phyloP scores from a whole-genome alignment of 306 rosid species.

The Carpinus viminea region DNA sequence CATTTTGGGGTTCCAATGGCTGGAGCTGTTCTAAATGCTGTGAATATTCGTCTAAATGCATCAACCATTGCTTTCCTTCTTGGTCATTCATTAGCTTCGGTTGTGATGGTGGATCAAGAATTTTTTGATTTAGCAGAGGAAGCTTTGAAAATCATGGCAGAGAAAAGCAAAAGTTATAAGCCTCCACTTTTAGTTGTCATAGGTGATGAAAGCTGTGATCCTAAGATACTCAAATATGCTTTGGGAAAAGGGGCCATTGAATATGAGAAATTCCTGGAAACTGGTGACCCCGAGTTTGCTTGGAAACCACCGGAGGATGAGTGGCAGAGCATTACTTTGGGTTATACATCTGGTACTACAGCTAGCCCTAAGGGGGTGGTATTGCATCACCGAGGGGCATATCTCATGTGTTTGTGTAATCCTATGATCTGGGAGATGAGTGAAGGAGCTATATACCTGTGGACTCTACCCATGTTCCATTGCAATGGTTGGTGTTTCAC shows the following conservation, averaged over 20 bases:
- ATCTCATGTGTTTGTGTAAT: slow-evolving; percentile 56
- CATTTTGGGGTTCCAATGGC: slow-evolving; percentile 77
- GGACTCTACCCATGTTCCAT: slow-evolving; percentile 98
- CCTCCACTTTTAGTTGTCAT: slow-evolving; percentile 73
- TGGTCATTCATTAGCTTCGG: slow-evolving; percentile 55
- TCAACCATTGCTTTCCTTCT: slow-evolving; percentile 62
- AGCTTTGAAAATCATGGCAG: slow-evolving; percentile 70
- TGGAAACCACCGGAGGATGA: slow-evolving; percentile 95
- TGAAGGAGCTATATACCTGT: slow-evolving; percentile 84
- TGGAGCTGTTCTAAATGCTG: slow-evolving; percentile 65
- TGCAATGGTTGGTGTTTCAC: slow-evolving; percentile 97
- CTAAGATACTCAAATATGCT: slow-evolving; percentile 39
- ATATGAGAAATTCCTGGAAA: slow-evolving; percentile 66
- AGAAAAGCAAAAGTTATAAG: slow-evolving; percentile 44
- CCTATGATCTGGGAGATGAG: slow-evolving; percentile 84
- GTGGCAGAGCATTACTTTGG: slow-evolving; percentile 97
- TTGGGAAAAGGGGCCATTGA: slow-evolving; percentile 56
- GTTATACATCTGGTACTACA: slow-evolving; percentile 94
- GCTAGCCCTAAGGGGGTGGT: slow-evolving; percentile 98
- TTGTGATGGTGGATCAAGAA: slow-evolving; percentile 68
- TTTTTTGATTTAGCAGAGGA: slow-evolving; percentile 55
- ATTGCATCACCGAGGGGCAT: slow-evolving; percentile 88
- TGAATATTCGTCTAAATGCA: slow-evolving; percentile 65
- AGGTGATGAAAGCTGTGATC: slow-evolving; percentile 76
- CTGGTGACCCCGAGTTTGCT: slow-evolving; percentile 74